These are phyloP conservation scores for Filobasidium floriforme DNA, from an alignment of 768 basidiomycete species.

Conservation along the genomic window DNA sequence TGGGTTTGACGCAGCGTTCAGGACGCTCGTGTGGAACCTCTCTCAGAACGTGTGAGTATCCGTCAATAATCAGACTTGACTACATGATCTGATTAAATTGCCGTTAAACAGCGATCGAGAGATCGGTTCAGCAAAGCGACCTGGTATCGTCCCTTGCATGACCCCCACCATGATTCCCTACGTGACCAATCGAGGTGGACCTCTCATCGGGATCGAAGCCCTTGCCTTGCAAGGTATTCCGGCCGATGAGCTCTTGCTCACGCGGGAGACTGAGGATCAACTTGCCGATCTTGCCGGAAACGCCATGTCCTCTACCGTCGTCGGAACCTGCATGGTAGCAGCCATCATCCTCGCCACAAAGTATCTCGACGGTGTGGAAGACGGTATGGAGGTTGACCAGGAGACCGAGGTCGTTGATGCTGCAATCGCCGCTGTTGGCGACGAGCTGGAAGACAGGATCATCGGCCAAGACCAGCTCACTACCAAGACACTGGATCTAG, in stretches of 20 bases:
- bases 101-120: constrained; percentile 56
- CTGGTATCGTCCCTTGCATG: constrained; percentile 83
- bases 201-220: constrained; percentile 88
- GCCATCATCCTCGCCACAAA: constrained; percentile 64
- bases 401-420: constrained; percentile 52
- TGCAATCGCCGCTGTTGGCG: constrained; percentile 33
- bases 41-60: constrained; percentile 69
- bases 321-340: constrained; percentile 78
- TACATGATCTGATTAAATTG: not conserved
- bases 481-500: constrained; percentile 62
- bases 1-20: constrained; percentile 77
- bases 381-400: constrained; percentile 52
- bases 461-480: constrained; percentile 64
- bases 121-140: constrained; percentile 61
- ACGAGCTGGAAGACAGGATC: constrained; percentile 52
- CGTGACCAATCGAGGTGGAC: constrained; percentile 89
- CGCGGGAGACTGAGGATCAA: constrained; percentile 87
- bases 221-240: constrained; percentile 90
- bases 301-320: constrained; percentile 95
- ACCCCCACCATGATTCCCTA: constrained; percentile 97
- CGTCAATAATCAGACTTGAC: not conserved
- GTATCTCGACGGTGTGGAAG: constrained; percentile 62
- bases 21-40: constrained; percentile 93
- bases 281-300: constrained; percentile 91
- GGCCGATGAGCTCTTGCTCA: constrained; percentile 80